phyloP scores from a whole-genome alignment of 768 basidiomycete genomes.

The Multifurca ochricompacta region DNA sequence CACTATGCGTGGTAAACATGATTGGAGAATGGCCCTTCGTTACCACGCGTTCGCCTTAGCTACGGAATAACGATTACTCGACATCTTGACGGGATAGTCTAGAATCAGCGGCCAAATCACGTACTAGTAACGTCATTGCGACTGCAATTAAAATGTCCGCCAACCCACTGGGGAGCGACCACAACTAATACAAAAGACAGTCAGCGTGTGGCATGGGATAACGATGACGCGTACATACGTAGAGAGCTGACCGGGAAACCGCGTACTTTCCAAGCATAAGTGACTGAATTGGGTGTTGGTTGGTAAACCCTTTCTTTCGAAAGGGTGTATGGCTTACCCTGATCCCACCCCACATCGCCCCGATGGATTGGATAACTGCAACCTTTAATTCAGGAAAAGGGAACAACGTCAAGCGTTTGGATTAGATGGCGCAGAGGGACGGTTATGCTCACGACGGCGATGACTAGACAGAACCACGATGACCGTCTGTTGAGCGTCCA shows the following conservation, averaged over 20 bases:
- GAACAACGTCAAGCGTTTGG: background rate
- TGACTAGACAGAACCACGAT: background rate
- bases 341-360: constrained; percentile 8
- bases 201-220: background rate
- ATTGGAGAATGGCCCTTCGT: background rate
- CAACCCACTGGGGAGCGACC: constrained; percentile 2
- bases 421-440: background rate
- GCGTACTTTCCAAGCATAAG: background rate
- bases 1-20: constrained; percentile 21
- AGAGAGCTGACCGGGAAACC: background rate
- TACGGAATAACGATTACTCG: background rate
- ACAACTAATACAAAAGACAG: background rate
- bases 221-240: background rate
- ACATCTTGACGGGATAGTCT: background rate
- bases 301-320: background rate
- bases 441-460: background rate
- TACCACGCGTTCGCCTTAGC: background rate
- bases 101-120: background rate
- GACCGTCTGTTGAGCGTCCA: constrained; percentile 21
- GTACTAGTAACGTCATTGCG: constrained; percentile 5
- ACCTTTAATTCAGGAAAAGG: background rate
- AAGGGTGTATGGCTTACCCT: background rate
- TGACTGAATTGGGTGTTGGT: background rate
- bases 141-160: constrained; percentile 12
- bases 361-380: background rate